Percentiles rank a stretch among this genome's conserved stretches.
These are phyloP conservation scores for Trichoderma arundinaceum DNA, from an alignment of 2,329 filamentous ascomycete genomes.

Conservation along the genomic window DNA sequence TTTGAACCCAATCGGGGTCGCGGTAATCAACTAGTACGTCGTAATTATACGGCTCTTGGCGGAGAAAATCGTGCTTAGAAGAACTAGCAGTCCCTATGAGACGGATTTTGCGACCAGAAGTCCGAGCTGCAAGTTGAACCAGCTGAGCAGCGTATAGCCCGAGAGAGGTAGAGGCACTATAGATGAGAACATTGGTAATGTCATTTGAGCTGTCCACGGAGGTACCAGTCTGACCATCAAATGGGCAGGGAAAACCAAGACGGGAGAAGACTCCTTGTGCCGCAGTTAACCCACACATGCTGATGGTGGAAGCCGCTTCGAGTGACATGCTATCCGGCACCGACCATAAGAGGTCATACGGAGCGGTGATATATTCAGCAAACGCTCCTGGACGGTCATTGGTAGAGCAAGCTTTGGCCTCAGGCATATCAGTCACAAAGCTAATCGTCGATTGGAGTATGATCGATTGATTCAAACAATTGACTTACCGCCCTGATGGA, in stretches of 20 bases:
- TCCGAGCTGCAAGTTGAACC: constrained; percentile 31
- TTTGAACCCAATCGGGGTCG: constrained; percentile 42
- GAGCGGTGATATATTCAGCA: constrained; percentile 47
- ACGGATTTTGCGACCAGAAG: constrained; percentile 30
- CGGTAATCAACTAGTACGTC: constrained; percentile 49
- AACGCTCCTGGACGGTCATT: constrained; percentile 54
- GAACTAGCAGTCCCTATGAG: constrained; percentile 43
- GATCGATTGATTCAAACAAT: not conserved
- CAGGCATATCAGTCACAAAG: not conserved
- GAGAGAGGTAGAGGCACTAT: constrained; percentile 44
- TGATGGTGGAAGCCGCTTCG: constrained; percentile 49
- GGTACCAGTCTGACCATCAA: constrained; percentile 32
- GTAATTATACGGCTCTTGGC: constrained; percentile 45
- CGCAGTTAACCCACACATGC: constrained; percentile 51
- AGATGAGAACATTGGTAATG: constrained; percentile 39
- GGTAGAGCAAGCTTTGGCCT: constrained; percentile 43
- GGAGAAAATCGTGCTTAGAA: constrained; percentile 39
- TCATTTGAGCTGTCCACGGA: not conserved
- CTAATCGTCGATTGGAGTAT: no score
- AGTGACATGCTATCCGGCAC: constrained; percentile 42
- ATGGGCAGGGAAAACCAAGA: constrained; percentile 45
- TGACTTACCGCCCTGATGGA: constrained; percentile 47
- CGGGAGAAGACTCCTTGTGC: constrained; percentile 50
- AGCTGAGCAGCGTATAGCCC: constrained; percentile 45
- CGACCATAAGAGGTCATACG: constrained; percentile 48